Evolutionary conservation across 148 eudicot species (phyloP), one percentile per base, ranked within the genome.

Genomic region (Polygonum maritimum): DNA sequence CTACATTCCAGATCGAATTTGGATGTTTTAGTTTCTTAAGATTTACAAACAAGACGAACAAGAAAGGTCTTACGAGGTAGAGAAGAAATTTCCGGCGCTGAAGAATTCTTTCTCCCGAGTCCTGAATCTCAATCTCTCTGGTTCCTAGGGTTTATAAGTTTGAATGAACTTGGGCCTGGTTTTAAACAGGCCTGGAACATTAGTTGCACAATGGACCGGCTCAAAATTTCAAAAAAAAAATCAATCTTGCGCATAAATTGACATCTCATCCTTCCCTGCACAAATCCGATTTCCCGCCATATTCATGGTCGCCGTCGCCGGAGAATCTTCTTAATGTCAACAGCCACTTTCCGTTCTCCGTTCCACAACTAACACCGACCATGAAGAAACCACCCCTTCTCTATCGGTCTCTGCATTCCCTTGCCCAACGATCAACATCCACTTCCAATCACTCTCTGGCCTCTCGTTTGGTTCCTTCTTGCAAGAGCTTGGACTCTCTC

Each of bases 401-500:
- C 45, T 36, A 67, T 67, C 71, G 71, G 16, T 67, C 71, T 67
- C 71, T 67, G 71, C 71, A 67, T 38, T 35, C 71, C 19, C 5
- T 36, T 16, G 21, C 71, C 19, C 71, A 14, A 10, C 71, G n/a
- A 6, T 38, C 71, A n/a, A 14, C 44, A 67, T 3, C 71, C 19
- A 19, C 44, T 35, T 38, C 71, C 44, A 67, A 44, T 72, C 75
- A 44, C 52, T 72, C 54, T 19, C 51, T 72, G 35, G 31, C 54
- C 33, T 44, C 77, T 52, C 40, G 76, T 19, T 73, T 82, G 19
- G 62, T 90, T 74, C 79, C 86, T 2, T 73, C 86, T 36, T 84
- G 85, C 85, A 82, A 73, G 40, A 74, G 79, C 76, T 75, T 87
- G 6, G 70, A 76, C 0, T 71, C 83, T 45, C 81, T 88, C 41